Evolutionary conservation across 805 yeast genomes (phyloP), one percentile per base, ranked within the genome.

Genomic region (Priceomyces medius): DNA sequence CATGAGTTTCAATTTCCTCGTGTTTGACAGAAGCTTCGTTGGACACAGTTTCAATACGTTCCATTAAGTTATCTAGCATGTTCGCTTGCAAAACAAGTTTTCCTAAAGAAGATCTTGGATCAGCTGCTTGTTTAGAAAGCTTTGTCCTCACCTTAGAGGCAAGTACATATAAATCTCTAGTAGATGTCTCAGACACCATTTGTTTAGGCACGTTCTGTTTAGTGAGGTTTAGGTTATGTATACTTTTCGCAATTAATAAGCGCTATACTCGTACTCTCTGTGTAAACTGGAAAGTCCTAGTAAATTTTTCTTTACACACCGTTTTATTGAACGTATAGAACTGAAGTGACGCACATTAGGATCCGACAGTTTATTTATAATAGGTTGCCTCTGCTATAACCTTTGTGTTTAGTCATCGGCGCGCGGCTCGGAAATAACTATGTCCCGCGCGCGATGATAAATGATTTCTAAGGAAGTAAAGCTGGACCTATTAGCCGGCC

Each of bases 41-140:
- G 26, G 38, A 16, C 14, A 13, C n/a, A 27, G 66, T 52, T 46
- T 61, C 64, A 28, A 45, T 53, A 41, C 64, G 64, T 53, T 78
- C 86, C 76, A 84, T 80, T 39, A 83, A 56, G 46, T 68, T 71
- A 54, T 84, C 89, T 47, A 83, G 70, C 67, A 84, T 64, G 58
- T 83, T 84, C 16, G 89, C 88, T 59, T 84, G 89, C 31, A 80
- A 73, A 3, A 83, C 87, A 29, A 83, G 68, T 38, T 69, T 64
- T 37, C 85, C 69, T 38, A 83, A 68, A 40, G 79, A 65, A 23
- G 81, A 75, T 50, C 80, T 83, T 10, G 75, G 74, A 47, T 72
- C 71, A 19, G 76, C 59, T 4, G 87, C 86, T 51, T 83, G 86
- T 41, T 63, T 67, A 33, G 85, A 79, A 19, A 83, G 73, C 63